Evolutionary conservation across 1,284 basidiomycete genomes (phyloP), one percentile per base, ranked within the genome.

Genomic region (Peniophora sp.): DNA sequence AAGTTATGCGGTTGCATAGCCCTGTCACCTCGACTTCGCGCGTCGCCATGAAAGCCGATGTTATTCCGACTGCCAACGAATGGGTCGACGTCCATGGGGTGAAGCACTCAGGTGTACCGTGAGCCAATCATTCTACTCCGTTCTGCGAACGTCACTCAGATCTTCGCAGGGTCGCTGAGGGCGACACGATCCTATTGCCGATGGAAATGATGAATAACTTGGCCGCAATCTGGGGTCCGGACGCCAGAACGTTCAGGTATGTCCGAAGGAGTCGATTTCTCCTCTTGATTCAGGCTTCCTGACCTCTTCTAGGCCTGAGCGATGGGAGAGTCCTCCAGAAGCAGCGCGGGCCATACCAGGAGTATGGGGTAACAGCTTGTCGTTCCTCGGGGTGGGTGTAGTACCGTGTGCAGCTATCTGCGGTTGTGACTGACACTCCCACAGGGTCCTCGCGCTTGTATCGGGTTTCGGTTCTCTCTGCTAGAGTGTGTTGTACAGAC

Each of bases 391-490:
- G 24, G 81, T 81, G 0, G 75, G 77, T 32, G 27, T 32, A 5
- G 27, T 32, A 6, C 27, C 27, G 27, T 6, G 27, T 12, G 27
- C 27, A n/a, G n/a, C n/a, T n/a, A n/a, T n/a, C n/a, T 12, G 27
- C 5, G 27, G 6, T 5, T 32, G 12, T 12, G 12, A 12, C 12
- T 32, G 12, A 32, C 12, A 12, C 27, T 32, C 6, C 12, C 27
- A 32, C 12, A 32, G 27, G 27, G 27, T 32, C 27, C 27, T 6
- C 71, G 73, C 36, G 71, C 78, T 1, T 84, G 81, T 58, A 83
- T 84, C 42, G 85, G 85, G 0, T 87, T 81, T 60, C 75, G 81
- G 2, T 87, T 88, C 60, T 75, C 84, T 1, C 59, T 88, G 20
- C 68, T 79, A 14, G 85, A 88, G 78, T 81, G 24, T n/a, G 55